Evolutionary conservation across 176 grass and related monocot genomes (phyloP).

Genomic region (Elaeis guineensis): DNA sequence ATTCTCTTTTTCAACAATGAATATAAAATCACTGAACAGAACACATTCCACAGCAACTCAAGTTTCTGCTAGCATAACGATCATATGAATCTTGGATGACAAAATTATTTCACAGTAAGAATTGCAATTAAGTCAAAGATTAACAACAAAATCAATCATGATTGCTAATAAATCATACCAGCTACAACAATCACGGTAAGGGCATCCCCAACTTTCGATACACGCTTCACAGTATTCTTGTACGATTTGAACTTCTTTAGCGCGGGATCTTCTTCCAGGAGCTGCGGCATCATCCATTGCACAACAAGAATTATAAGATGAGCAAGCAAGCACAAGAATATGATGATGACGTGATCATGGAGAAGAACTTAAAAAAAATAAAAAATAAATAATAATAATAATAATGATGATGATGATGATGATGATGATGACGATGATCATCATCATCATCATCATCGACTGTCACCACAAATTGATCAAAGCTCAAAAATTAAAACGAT

Average conservation of each 20-base stretch:
- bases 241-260: conserved; percentile 72
- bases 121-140: background rate
- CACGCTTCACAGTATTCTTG: conserved; percentile 52
- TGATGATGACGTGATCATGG: background rate
- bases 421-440: no score
- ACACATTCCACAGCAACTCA: no score
- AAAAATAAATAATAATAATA: background rate
- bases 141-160: background rate
- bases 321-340: background rate
- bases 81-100: no score
- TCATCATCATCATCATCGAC: no score
- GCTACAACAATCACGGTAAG: conserved; percentile 35
- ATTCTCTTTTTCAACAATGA: no score
- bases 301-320: background rate
- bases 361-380: background rate
- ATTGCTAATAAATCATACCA: conserved; percentile 30
- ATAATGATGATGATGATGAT: no score
- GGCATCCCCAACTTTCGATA: conserved; percentile 56
- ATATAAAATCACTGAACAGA: no score
- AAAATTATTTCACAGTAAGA: background rate
- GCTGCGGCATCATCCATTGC: conserved; percentile 23
- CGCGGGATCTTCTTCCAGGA: conserved; percentile 62
- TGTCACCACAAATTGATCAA: no score
- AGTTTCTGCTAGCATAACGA: no score
- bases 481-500: no score